These are phyloP conservation scores for Arthrobotrys sphaeroides DNA, from an alignment of 2,329 filamentous ascomycete species.

Conservation along the genomic window DNA sequence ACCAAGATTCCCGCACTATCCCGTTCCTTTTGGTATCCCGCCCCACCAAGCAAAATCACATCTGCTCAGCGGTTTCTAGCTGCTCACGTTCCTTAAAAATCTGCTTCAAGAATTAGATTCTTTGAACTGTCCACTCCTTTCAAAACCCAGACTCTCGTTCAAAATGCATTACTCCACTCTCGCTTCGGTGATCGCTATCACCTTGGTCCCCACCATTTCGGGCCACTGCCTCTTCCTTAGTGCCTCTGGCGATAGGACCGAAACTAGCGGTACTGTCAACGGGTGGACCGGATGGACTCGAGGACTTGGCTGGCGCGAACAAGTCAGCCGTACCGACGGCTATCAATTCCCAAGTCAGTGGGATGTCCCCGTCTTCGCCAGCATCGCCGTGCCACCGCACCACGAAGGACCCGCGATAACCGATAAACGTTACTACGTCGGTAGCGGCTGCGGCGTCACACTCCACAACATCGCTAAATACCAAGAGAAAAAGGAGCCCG, in stretches of 20 bases:
- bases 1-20: too few relatives aligned
- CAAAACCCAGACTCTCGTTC: too few relatives aligned
- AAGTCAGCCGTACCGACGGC: background rate
- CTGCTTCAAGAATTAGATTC: too few relatives aligned
- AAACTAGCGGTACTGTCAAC: background rate
- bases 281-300: conserved; percentile 1
- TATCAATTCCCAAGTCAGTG: conserved; percentile 1
- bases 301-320: background rate
- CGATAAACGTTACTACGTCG: background rate
- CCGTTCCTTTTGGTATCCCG: too few relatives aligned
- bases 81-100: too few relatives aligned
- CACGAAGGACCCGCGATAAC: background rate
- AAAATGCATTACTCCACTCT: too few relatives aligned
- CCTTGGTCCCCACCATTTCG: background rate
- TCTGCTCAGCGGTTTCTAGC: too few relatives aligned
- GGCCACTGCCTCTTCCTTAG: background rate
- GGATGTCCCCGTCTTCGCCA: conserved; percentile 7
- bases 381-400: background rate
- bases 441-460: background rate
- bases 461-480: background rate
- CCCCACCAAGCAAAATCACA: too few relatives aligned
- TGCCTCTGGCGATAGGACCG: background rate
- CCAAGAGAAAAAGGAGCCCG: background rate
- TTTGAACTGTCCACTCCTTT: too few relatives aligned
- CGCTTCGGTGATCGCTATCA: too few relatives aligned